Evolutionary conservation across 768 basidiomycete genomes (phyloP).

Genomic region (Antrodiella citrinella): DNA sequence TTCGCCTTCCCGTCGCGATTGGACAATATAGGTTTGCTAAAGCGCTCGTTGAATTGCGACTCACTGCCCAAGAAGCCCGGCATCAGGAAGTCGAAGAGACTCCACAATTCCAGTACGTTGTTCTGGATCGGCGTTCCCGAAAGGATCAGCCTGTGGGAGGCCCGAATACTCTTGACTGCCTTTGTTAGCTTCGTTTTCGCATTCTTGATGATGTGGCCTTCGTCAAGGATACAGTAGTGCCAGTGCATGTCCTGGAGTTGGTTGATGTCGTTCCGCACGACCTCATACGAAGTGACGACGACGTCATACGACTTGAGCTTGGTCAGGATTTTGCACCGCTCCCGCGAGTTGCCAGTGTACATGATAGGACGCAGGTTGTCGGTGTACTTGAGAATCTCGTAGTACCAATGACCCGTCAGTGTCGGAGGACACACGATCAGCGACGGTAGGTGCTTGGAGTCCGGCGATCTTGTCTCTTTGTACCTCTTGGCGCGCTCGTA

Average conservation of each 20-base stretch:
- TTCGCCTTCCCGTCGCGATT: slow-evolving; percentile 94
- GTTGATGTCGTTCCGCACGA: slow-evolving; percentile 88
- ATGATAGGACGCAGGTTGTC: slow-evolving; percentile 77
- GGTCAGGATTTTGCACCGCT: slow-evolving; percentile 61
- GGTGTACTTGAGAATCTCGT: slow-evolving; percentile 91
- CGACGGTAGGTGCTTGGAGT: slow-evolving; percentile 83
- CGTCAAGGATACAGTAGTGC: slow-evolving; percentile 96
- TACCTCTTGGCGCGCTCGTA: slow-evolving; percentile 71
- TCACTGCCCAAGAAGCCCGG: slow-evolving; percentile 98
- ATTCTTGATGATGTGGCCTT: slow-evolving; percentile 99
- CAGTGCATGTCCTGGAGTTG: slow-evolving; percentile 70
- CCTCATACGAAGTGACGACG: slow-evolving; percentile 97
- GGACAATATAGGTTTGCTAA: slow-evolving; percentile 91
- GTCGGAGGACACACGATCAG: slow-evolving; percentile 96
- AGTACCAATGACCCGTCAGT: slow-evolving; percentile 97
- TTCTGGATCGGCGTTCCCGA: slow-evolving; percentile 99
- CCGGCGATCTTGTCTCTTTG: slow-evolving; percentile 58
- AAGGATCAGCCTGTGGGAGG: slow-evolving; percentile 89
- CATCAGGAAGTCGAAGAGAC: slow-evolving; percentile 98
- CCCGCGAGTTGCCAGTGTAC: slow-evolving; percentile 82
- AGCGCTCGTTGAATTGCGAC: slow-evolving; percentile 87
- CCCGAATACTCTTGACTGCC: slow-evolving; percentile 84
- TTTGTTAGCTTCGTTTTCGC: slow-evolving; percentile 96
- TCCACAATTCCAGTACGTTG: slow-evolving; percentile 97
- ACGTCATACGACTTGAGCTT: slow-evolving; percentile 71